These are phyloP conservation scores for Yarrowia deformans DNA, from an alignment of 805 yeast species.

Conservation along the genomic window DNA sequence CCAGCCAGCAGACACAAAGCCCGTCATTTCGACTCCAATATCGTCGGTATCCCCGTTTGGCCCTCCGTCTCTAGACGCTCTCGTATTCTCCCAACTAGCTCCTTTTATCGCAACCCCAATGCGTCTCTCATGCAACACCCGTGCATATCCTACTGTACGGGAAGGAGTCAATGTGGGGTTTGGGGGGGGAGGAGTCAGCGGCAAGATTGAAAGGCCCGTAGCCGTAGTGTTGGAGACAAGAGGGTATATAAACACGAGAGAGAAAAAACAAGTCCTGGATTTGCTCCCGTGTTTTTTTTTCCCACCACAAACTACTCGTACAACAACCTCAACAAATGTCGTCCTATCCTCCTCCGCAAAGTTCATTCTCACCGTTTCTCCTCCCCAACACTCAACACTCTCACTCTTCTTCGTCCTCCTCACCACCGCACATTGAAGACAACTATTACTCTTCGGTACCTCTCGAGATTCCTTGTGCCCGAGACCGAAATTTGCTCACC, in stretches of 20 bases:
- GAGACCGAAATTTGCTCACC: neutral
- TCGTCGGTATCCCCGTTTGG: too few species aligned
- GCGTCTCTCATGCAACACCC: slow-evolving; percentile 1
- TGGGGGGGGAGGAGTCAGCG: too few species aligned
- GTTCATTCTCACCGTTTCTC: neutral
- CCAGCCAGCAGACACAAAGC: too few species aligned
- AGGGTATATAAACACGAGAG: neutral
- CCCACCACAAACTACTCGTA: too few species aligned
- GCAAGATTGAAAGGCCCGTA: neutral
- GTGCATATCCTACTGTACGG: too few species aligned
- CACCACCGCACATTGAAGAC: neutral
- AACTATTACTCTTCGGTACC: neutral
- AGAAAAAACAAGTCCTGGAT: too few species aligned
- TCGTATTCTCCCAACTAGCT: slow-evolving; percentile 1
- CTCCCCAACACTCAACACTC: slow-evolving; percentile 14
- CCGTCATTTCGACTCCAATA: too few species aligned
- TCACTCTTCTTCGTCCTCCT: too few species aligned
- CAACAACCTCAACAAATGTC: neutral
- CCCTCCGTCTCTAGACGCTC: neutral
- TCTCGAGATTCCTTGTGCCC: neutral
- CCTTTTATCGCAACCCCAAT: neutral
- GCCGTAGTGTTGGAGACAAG: neutral
- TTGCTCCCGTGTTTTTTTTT: too few species aligned
- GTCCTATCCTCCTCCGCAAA: neutral
- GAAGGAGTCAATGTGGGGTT: too few species aligned